These are phyloP conservation scores for Cercospora nicotianae DNA, from an alignment of 2,329 filamentous ascomycete species.

Conservation along the genomic window DNA sequence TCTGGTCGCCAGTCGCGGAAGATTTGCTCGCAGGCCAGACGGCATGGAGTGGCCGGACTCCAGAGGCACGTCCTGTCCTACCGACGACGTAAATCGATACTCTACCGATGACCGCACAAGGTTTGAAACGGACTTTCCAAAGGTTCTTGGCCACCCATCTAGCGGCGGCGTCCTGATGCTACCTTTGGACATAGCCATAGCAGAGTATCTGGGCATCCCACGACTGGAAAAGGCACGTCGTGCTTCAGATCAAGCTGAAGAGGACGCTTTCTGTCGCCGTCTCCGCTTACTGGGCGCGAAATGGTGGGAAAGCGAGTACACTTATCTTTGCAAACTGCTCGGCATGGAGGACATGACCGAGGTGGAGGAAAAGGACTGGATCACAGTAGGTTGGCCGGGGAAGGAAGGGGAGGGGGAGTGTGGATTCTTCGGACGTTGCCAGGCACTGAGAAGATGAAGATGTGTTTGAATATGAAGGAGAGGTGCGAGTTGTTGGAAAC, in stretches of 20 bases:
- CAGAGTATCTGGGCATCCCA: background rate
- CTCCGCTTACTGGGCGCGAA: constrained; percentile 6
- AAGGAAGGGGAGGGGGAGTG: background rate
- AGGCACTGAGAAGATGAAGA: background rate
- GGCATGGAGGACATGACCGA: background rate
- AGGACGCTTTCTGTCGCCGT: background rate
- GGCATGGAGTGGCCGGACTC: background rate
- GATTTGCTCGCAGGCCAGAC: background rate
- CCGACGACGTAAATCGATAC: background rate
- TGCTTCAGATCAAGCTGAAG: background rate
- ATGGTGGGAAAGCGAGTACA: constrained; percentile 1
- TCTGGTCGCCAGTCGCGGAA: background rate
- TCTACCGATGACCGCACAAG: constrained; percentile 1
- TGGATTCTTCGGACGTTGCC: background rate
- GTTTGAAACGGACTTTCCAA: background rate
- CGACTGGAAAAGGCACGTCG: background rate
- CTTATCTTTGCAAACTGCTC: background rate
- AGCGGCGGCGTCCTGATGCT: background rate
- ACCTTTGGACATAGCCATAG: constrained; percentile 1
- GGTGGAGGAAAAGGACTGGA: background rate
- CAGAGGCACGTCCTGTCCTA: background rate
- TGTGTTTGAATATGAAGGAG: background rate
- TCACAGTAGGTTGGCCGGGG: background rate
- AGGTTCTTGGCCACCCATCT: constrained; percentile 1
- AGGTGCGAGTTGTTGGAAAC: background rate